Base-by-base conservation (phyloP, 257 asterid genomes). In the Fraxinus anomala region DNA sequence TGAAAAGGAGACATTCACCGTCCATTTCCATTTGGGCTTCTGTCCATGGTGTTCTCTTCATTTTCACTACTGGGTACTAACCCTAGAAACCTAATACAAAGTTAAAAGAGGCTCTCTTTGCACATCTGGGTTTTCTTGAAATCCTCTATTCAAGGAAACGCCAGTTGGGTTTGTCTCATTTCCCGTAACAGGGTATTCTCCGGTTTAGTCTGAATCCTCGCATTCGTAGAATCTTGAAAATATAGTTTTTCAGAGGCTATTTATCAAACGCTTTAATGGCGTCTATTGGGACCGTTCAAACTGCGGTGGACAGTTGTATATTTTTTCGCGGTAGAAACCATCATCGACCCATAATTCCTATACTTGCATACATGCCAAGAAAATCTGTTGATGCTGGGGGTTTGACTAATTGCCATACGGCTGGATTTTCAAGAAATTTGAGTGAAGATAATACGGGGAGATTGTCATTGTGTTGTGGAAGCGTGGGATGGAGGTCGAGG, bases 231-330 rank as follows among this genome's bases (percentile, higher is more conserved):
- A 76, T 82, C 84, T 76, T 80, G 82, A n/a, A 69, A 30, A 40
- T 26, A 42, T 23, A 9, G 17, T 79, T 59, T 77, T 82, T 39
- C 66, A 11, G 80, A 39, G 82, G 78, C 83, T 83, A 61, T 65
- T 63, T 39, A 74, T 80, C 89, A 79, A 86, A 78, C 90, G 49
- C 61, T 73, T 81, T 0, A 54, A 88, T 87, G 91, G 90, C 90
- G 78, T 85, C 92, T 11, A 86, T 84, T 86, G 92, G 89, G 71
- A 85, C 89, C 24, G 85, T 89, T 70, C 85, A 92, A 40, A 51
- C 91, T 77, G 91, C 81, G 19, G 68, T 88, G 61, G 97, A 92
- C 47, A 79, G 87, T 59, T 82, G 90, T 16, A 71, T 85, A 28
- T 77, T 87, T 61, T 56, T 75, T 76, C 89, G 65, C 68, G 70